Base-by-base conservation (phyloP, 805 yeast genomes). In the Phaffomyces thermotolerans region DNA sequence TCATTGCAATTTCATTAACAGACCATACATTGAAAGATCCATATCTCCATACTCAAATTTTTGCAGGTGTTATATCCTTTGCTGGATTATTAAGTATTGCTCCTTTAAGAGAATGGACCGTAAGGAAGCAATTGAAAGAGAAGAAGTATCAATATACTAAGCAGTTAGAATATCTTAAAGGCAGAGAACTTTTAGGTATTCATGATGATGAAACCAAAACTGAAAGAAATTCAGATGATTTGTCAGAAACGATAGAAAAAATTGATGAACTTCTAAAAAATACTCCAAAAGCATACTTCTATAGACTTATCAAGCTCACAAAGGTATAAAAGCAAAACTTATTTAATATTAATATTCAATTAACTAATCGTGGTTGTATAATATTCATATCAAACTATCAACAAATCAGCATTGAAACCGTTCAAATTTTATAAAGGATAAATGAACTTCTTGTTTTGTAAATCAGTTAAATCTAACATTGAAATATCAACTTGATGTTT, bases 11-110 rank as follows among this genome's bases (percentile, higher is more conserved):
- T 39, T 67, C 75, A 0, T 52, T 78, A 39, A 67, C 64, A 39
- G 62, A 55, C 12, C 41, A 54, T 23, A 27, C 42, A 0, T 38
- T 58, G 6, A 37, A 51, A 12, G 47, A 50, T 8, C 85, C 86
- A 2, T 81, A 71, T 51, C 52, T 74, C 13, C 69, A 79, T 50
- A 69, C 82, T 0, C 86, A 81, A 52, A 70, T 79, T 1, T 79
- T 78, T 58, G 70, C 78, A 2, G 87, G 84, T 1, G 53, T 69
- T 12, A 60, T 73, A 34, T 73, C 68, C 47, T 55, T 72, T 12
- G 60, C 59, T 10, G 75, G 73, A 0, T 55, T 71, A 8, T 5
- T 76, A 1, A 45, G 73, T 31, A 59, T 73, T 42, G 40, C 73
- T 2, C 60, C 74, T 1, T 57, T 76, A 9, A 66, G 88, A 49